phyloP scores from a whole-genome alignment of 768 basidiomycete species.

The Lactarius akahatsu region DNA sequence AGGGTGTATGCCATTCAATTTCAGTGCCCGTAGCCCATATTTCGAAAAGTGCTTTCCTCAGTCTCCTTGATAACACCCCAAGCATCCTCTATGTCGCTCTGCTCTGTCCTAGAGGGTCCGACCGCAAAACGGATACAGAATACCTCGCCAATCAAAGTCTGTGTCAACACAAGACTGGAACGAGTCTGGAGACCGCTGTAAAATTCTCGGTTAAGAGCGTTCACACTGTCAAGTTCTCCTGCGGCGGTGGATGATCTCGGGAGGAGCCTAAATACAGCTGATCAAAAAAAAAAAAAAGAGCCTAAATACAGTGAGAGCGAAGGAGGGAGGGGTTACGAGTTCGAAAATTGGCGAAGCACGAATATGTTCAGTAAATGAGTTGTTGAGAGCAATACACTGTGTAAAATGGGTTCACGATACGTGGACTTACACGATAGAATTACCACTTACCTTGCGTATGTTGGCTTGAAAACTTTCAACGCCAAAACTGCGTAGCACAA shows the following conservation, averaged over 20 bases:
- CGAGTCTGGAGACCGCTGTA: conserved; percentile 56
- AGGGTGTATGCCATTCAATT: neutral
- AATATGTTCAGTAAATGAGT: conserved; percentile 58
- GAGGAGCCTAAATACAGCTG: conserved; percentile 60
- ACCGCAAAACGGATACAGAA: conserved; percentile 78
- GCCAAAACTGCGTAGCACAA: conserved; percentile 83
- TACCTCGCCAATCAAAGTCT: conserved; percentile 69
- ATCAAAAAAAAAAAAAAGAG: no score
- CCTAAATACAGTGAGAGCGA: conserved; percentile 79
- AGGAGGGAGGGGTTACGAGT: conserved; percentile 67
- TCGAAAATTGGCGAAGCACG: conserved; percentile 50
- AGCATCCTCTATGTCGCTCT: conserved; percentile 58
- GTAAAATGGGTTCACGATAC: conserved; percentile 4
- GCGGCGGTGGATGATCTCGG: conserved; percentile 35
- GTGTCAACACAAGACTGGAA: conserved; percentile 71
- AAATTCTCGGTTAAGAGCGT: conserved; percentile 60
- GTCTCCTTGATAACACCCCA: conserved; percentile 60
- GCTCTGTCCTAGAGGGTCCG: conserved; percentile 66
- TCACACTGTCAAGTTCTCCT: conserved; percentile 42
- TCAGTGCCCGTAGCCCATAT: conserved; percentile 39
- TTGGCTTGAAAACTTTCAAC: conserved; percentile 75
- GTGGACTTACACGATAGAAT: neutral
- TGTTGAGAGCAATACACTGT: conserved; percentile 64
- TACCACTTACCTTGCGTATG: conserved; percentile 56
- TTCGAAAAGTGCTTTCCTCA: conserved; percentile 45